Base-by-base conservation (phyloP, 352 stramenopile genomes). In the Blastocystis sp. region DNA sequence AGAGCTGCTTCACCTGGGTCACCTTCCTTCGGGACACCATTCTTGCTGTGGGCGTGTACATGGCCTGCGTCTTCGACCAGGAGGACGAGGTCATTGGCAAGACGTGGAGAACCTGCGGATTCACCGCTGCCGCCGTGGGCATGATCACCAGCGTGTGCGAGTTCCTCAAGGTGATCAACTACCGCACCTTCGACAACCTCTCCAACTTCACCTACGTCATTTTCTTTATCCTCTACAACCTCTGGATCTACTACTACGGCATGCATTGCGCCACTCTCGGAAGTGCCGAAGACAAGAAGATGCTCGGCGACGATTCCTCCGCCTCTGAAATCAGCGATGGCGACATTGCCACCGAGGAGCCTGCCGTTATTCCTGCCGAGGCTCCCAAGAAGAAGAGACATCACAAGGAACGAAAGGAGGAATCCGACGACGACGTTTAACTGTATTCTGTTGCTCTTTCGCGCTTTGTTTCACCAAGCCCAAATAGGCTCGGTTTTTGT, bases 391-490 rank as follows among this genome's bases (percentile, higher is more conserved):
- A 62, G 45, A 79, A 79, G 40, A 28, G 28, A 34, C n/a, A 45
- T 34, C n/a, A n/a, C n/a, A 34, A 79, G 7, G 28, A 79, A 34
- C n/a, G 24, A 21, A 21, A 60, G 43, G 24, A 21, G n/a, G 69
- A 79, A 79, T 79, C 69, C 38, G 69, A 79, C 24, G 69, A 79
- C 17, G 69, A 79, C 62, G 69, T 79, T 79, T 79, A 79, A 79
- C 4, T 59, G n/a, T 76, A 45, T 54, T 43, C 21, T 34, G 57
- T 34, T 79, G 57, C 40, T 66, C 28, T 66, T n/a, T 66, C 40
- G 61, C 14, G 40, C 11, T 66, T 66, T 14, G 61, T 66, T 34
- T 34, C 28, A 34, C 28, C 28, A 34, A 34, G 28, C 28, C 28
- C 28, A 34, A 34, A 34, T 34, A 34, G 28, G 28, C 28, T 34